Evolutionary conservation across 1,139 yeast species (phyloP).

Genomic region (Suhomyces bribrorum): DNA sequence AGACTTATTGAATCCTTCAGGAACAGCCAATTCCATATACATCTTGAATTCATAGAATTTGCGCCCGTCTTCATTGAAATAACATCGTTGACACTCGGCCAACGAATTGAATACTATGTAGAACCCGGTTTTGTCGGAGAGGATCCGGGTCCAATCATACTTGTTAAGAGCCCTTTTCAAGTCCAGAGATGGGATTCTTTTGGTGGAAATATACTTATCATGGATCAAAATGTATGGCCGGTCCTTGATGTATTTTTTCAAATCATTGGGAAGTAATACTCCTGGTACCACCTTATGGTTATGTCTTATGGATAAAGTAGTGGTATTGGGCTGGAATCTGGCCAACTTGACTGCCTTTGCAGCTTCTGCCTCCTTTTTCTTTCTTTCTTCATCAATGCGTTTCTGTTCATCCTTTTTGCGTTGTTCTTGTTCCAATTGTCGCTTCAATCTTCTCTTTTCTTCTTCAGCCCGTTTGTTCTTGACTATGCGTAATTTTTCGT

Average conservation of each 20-base stretch:
- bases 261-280: slow-evolving; percentile 44
- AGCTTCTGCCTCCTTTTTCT: slow-evolving; percentile 10
- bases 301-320: slow-evolving; percentile 36
- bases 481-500: slow-evolving; percentile 26
- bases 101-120: slow-evolving; percentile 68
- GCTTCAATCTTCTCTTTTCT: slow-evolving; percentile 25
- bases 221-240: slow-evolving; percentile 59
- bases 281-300: slow-evolving; percentile 37
- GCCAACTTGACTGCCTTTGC: slow-evolving; percentile 7
- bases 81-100: slow-evolving; percentile 67
- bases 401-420: slow-evolving; percentile 22
- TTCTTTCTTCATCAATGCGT: slow-evolving; percentile 10
- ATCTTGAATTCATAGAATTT: slow-evolving; percentile 49
- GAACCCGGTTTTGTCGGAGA: slow-evolving; percentile 66
- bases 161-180: slow-evolving; percentile 52
- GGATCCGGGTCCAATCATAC: slow-evolving; percentile 66
- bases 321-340: slow-evolving; percentile 33
- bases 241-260: slow-evolving; percentile 49
- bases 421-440: slow-evolving; percentile 24
- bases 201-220: slow-evolving; percentile 54
- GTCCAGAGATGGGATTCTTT: slow-evolving; percentile 53
- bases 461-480: slow-evolving; percentile 23
- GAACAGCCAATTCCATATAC: slow-evolving; percentile 58
- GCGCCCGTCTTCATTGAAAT: slow-evolving; percentile 65
- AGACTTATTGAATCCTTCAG: slow-evolving; percentile 28